These are phyloP conservation scores for Dichotomopilus funicola DNA, from an alignment of 2,329 filamentous ascomycete genomes.

Conservation along the genomic window DNA sequence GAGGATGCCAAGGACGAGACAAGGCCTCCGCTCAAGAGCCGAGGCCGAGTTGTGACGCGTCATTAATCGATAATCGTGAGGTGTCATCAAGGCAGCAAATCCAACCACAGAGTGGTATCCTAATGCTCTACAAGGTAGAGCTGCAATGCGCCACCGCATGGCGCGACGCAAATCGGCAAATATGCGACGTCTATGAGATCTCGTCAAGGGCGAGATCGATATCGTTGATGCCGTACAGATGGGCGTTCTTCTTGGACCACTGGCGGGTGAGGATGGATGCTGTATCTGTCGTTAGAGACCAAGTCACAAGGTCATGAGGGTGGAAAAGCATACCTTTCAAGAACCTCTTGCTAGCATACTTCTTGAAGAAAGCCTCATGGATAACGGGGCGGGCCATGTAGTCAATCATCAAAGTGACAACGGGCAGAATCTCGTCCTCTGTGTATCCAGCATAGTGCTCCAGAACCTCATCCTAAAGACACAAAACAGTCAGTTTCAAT, in stretches of 20 bases:
- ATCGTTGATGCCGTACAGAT: conserved; percentile 48
- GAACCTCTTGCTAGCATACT: conserved; percentile 99
- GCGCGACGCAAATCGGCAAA: neutral
- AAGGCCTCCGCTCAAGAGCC: conserved; percentile 10
- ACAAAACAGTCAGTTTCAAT: conserved; percentile 25
- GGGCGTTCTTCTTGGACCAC: conserved; percentile 82
- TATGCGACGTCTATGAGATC: conserved; percentile 24
- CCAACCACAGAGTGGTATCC: conserved; percentile 24
- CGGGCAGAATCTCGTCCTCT: conserved; percentile 86
- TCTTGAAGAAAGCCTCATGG: conserved; percentile 99
- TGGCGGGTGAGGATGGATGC: conserved; percentile 85
- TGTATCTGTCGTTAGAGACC: conserved; percentile 33
- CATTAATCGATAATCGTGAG: conserved; percentile 18
- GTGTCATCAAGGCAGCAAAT: conserved; percentile 21
- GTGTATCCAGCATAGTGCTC: conserved; percentile 88
- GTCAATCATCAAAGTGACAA: conserved; percentile 91
- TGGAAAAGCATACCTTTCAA: conserved; percentile 68
- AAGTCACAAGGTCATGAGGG: no score
- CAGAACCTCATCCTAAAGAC: conserved; percentile 67
- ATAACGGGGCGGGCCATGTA: conserved; percentile 85
- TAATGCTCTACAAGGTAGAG: conserved; percentile 17
- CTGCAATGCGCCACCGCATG: conserved; percentile 4
- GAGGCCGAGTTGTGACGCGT: conserved; percentile 12
- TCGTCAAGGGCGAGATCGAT: conserved; percentile 46
- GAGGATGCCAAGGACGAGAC: conserved; percentile 11